phyloP scores from a whole-genome alignment of 306 rosid species.

The Sicyos baderoa region DNA sequence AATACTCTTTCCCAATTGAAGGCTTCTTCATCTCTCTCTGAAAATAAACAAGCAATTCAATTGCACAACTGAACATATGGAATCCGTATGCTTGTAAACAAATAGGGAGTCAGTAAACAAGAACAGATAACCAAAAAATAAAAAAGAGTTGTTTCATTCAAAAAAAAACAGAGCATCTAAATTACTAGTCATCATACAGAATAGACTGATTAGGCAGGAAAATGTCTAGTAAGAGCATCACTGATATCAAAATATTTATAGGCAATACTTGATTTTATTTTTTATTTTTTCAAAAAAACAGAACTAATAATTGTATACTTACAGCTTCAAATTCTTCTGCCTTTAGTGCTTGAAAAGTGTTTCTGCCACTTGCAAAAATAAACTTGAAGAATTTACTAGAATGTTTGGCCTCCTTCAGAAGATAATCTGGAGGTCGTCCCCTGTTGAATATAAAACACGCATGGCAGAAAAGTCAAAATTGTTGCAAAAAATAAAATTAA shows the following conservation, averaged over 20 bases:
- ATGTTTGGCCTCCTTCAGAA: conserved; percentile 90
- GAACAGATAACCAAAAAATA: neutral
- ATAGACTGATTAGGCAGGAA: neutral
- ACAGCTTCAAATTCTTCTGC: conserved; percentile 96
- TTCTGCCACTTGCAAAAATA: conserved; percentile 28
- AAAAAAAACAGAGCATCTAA: neutral
- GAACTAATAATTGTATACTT: conserved; percentile 27
- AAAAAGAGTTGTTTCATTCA: neutral
- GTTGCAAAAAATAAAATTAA: neutral
- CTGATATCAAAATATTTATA: neutral
- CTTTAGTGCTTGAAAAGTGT: conserved; percentile 73
- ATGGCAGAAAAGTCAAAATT: conserved; percentile 21
- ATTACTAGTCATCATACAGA: neutral
- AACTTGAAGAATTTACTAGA: conserved; percentile 61
- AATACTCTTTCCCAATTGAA: conserved; percentile 83
- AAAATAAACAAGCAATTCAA: conserved; percentile 26
- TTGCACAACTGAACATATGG: neutral
- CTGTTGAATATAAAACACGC: conserved; percentile 40
- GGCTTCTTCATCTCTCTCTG: conserved; percentile 96
- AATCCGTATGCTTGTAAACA: neutral
- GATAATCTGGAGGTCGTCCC: conserved; percentile 91
- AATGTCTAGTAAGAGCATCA: conserved; percentile 7
- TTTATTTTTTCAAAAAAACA: no score
- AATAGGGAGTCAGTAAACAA: neutral
- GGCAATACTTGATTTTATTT: neutral